These are phyloP conservation scores for Tulasnella sp. DNA, from an alignment of 768 basidiomycete species.

Conservation along the genomic window DNA sequence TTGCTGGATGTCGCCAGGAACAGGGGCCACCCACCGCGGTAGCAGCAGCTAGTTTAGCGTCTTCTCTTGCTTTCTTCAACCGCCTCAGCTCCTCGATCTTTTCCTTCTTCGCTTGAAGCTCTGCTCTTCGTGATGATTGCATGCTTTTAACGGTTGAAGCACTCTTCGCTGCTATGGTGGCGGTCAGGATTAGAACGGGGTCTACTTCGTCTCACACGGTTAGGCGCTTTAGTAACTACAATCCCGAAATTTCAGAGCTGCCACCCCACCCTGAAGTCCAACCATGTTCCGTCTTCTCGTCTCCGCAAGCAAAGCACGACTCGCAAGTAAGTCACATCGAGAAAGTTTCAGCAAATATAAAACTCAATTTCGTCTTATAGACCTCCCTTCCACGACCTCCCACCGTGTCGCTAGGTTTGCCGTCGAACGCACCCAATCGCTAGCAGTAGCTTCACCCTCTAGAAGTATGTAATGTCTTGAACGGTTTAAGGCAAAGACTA, in stretches of 20 bases:
- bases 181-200: constrained; percentile 11
- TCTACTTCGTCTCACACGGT: neutral
- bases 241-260: constrained; percentile 18
- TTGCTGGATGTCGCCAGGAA: neutral
- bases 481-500: neutral
- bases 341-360: neutral
- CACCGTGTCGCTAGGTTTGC: neutral
- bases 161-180: neutral
- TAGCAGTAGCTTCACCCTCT: neutral
- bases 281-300: constrained; percentile 11
- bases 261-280: neutral
- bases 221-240: neutral
- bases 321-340: neutral
- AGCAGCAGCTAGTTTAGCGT: constrained; percentile 40
- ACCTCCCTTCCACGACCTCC: neutral
- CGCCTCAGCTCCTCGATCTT: constrained; percentile 85
- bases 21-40: neutral
- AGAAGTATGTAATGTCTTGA: neutral
- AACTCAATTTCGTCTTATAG: neutral
- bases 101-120: constrained; percentile 87
- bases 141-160: constrained; percentile 41
- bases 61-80: constrained; percentile 74
- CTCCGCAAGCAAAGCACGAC: neutral
- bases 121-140: constrained; percentile 75
- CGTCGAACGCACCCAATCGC: neutral